These are phyloP conservation scores for Didymella exigua DNA, from an alignment of 2,329 filamentous ascomycete species.

Conservation along the genomic window DNA sequence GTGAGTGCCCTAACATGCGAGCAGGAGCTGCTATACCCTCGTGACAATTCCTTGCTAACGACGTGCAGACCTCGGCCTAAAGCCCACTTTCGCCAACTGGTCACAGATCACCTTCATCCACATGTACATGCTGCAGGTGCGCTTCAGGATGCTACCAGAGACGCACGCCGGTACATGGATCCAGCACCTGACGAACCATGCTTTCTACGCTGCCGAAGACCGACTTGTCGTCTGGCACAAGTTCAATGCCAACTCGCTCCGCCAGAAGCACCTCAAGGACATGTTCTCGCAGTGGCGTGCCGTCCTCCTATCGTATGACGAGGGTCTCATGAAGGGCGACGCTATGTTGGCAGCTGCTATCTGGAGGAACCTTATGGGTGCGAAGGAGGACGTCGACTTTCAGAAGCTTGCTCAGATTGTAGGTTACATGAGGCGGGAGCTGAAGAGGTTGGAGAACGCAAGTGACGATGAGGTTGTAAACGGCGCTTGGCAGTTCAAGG, in stretches of 20 bases:
- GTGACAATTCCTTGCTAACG: slow-evolving; percentile 15
- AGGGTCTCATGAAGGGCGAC: slow-evolving; percentile 77
- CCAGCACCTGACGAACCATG: slow-evolving; percentile 91
- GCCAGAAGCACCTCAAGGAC: slow-evolving; percentile 76
- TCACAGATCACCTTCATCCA: slow-evolving; percentile 95
- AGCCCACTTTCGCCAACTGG: slow-evolving; percentile 93
- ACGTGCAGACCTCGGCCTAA: slow-evolving; percentile 72
- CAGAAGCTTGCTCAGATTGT: slow-evolving; percentile 66
- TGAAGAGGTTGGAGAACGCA: slow-evolving; percentile 60
- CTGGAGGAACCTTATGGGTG: slow-evolving; percentile 94
- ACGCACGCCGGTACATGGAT: slow-evolving; percentile 77
- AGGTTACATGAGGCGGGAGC: slow-evolving; percentile 65
- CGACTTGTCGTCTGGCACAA: slow-evolving; percentile 82
- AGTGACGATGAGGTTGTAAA: slow-evolving; percentile 58
- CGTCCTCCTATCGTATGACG: slow-evolving; percentile 80
- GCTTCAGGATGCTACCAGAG: slow-evolving; percentile 77
- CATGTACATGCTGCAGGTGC: slow-evolving; percentile 87
- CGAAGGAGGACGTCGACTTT: slow-evolving; percentile 66
- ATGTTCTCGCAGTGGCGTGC: slow-evolving; percentile 94
- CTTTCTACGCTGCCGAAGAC: slow-evolving; percentile 87
- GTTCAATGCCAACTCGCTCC: slow-evolving; percentile 59
- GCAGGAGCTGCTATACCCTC: not conserved
- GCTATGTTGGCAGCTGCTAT: slow-evolving; percentile 79
- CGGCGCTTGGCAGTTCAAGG: slow-evolving; percentile 57
- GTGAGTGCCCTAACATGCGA: slow-evolving; percentile 57